A percentile compares a stretch with the other conserved stretches of the same genome.
Conservation (phyloP, 1,139 yeast species). For the Blastobotrys arbuscula region DNA sequence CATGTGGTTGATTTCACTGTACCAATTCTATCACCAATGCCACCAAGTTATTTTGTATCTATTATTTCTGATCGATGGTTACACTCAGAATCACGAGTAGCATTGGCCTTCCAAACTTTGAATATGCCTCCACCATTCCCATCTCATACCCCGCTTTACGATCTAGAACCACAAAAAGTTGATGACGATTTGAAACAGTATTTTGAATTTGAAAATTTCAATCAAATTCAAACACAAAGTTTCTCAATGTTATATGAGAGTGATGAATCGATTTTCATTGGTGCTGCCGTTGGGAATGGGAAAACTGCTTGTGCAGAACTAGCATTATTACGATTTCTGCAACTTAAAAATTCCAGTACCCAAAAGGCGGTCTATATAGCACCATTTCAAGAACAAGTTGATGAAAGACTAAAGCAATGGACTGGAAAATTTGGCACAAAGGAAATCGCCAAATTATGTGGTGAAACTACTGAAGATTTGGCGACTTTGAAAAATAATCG, state of each 20-base stretch:
- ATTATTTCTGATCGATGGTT: slow-evolving; percentile 81
- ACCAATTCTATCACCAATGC: slow-evolving; percentile 57
- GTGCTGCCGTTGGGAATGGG: slow-evolving; percentile 72
- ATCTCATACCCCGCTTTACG: slow-evolving; percentile 51
- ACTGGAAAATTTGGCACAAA: slow-evolving; percentile 37
- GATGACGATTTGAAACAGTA: slow-evolving; percentile 40
- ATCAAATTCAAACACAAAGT: slow-evolving; percentile 66
- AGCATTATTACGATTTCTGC: slow-evolving; percentile 69
- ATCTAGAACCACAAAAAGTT: slow-evolving; percentile 46
- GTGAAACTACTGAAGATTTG: slow-evolving; percentile 54
- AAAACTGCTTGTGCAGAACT: slow-evolving; percentile 68
- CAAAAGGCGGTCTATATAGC: slow-evolving; percentile 52
- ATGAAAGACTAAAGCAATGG: slow-evolving; percentile 49
- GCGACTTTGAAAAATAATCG: slow-evolving; percentile 53
- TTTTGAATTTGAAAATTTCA: slow-evolving; percentile 49
- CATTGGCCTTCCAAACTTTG: slow-evolving; percentile 53
- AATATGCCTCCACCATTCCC: slow-evolving; percentile 66
- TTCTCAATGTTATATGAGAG: slow-evolving; percentile 56
- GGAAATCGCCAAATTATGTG: slow-evolving; percentile 52
- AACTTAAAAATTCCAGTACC: slow-evolving; percentile 43
- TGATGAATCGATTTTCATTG: slow-evolving; percentile 57
- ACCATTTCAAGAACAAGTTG: slow-evolving; percentile 54
- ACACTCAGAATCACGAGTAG: slow-evolving; percentile 60
- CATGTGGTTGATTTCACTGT: slow-evolving; percentile 63
- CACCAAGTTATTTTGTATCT: slow-evolving; percentile 73